phyloP scores from a whole-genome alignment of 139 green algal species.

The Chlamydomonas schloesseri region DNA sequence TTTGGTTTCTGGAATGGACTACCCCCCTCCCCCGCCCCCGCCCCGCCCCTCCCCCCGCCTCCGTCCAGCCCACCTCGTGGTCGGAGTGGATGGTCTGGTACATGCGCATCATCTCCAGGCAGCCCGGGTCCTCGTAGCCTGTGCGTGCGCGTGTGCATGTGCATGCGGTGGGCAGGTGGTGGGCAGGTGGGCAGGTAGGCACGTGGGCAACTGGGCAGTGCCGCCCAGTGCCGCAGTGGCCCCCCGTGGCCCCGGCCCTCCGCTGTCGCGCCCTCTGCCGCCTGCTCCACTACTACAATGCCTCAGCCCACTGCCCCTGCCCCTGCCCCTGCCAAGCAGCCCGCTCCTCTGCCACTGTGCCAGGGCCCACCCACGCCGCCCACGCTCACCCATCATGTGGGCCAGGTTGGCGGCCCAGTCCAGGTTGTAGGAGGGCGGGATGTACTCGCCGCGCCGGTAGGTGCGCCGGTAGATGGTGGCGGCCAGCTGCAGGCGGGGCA shows the following conservation, averaged over 20 bases:
- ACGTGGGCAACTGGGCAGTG: too few species aligned
- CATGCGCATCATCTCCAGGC: slow-evolving; percentile 94
- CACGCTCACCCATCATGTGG: slow-evolving; percentile 93
- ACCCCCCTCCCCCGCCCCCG: not conserved
- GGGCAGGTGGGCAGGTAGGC: not conserved
- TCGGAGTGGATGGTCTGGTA: slow-evolving; percentile 97
- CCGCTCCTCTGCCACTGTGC: too few species aligned
- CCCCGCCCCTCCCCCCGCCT: too few species aligned
- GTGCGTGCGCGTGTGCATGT: not conserved
- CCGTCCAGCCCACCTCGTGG: slow-evolving; percentile 63
- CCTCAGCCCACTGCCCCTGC: too few species aligned
- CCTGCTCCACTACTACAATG: too few species aligned
- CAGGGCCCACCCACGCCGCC: too few species aligned
- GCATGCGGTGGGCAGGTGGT: not conserved
- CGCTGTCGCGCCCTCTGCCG: too few species aligned
- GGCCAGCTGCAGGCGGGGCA: slow-evolving; percentile 71
- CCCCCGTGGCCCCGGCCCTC: too few species aligned
- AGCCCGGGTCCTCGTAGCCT: slow-evolving; percentile 72
- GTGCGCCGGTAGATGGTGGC: slow-evolving; percentile 78
- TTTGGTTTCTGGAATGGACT: too few species aligned
- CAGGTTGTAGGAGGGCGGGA: slow-evolving; percentile 75
- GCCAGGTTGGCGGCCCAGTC: slow-evolving; percentile 97
- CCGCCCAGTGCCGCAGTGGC: too few species aligned
- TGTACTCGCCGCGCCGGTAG: slow-evolving; percentile 59
- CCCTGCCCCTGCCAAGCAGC: too few species aligned